These are phyloP conservation scores for Penstemon barbatus DNA, from an alignment of 257 asterid genomes.

Conservation along the genomic window DNA sequence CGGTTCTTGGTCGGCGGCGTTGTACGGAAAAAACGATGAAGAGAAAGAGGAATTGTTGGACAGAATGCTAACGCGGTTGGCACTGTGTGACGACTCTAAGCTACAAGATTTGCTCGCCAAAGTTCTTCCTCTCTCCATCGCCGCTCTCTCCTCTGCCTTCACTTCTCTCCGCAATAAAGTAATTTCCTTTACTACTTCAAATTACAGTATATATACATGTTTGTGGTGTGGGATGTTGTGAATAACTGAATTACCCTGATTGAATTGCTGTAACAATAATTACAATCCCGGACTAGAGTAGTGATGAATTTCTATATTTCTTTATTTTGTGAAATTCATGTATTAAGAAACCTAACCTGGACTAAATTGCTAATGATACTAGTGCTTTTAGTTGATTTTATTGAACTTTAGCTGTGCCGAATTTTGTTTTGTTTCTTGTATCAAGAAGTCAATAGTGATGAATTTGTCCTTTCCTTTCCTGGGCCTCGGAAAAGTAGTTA, in stretches of 20 bases:
- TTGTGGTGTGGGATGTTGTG: background rate
- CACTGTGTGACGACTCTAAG: conserved; percentile 87
- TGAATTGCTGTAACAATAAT: background rate
- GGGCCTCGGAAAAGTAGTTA: background rate
- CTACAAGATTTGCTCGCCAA: conserved; percentile 85
- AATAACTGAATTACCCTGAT: background rate
- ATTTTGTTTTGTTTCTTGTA: background rate
- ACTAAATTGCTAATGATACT: too few species aligned
- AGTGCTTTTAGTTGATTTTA: too few species aligned
- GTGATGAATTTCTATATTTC: background rate
- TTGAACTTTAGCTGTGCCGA: background rate
- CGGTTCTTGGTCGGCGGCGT: conserved; percentile 52
- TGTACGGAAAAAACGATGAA: conserved; percentile 66
- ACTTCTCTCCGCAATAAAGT: conserved; percentile 81
- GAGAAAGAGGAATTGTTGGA: conserved; percentile 84
- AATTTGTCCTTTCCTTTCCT: background rate
- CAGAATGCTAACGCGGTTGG: conserved; percentile 88
- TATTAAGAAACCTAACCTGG: too few species aligned
- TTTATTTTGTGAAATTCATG: too few species aligned
- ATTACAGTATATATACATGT: too few species aligned
- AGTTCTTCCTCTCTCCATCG: conserved; percentile 86
- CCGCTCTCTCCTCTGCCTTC: conserved; percentile 70
- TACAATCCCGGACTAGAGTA: background rate
- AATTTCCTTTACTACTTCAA: conserved; percentile 13
- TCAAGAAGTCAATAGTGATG: background rate